These are phyloP conservation scores for Fusarium xyrophilum DNA, from an alignment of 2,329 filamentous ascomycete genomes.

Conservation along the genomic window DNA sequence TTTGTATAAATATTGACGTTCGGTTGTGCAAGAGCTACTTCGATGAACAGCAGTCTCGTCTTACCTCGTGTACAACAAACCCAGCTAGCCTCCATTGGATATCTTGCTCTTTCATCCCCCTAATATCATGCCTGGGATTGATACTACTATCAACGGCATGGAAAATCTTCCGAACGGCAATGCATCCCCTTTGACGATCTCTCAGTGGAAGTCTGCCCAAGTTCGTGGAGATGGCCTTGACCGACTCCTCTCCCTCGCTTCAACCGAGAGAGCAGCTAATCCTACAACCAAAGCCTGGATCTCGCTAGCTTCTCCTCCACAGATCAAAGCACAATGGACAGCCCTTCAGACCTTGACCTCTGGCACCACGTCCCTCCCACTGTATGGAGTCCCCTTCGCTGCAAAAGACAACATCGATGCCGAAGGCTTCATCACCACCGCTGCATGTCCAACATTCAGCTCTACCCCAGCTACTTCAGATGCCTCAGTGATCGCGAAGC, in stretches of 20 bases:
- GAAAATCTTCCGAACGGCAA: neutral
- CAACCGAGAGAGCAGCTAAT: conserved; percentile 29
- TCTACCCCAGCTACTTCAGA: conserved; percentile 54
- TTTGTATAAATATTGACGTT: neutral
- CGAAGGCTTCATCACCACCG: conserved; percentile 58
- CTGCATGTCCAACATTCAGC: conserved; percentile 57
- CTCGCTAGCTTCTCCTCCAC: conserved; percentile 40
- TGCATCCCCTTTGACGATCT: conserved; percentile 26
- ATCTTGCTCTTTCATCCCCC: neutral
- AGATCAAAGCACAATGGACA: conserved; percentile 37
- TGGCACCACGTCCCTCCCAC: conserved; percentile 47
- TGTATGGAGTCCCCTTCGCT: conserved; percentile 64
- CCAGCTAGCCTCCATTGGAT: too few relatives aligned
- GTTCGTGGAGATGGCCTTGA: conserved; percentile 36
- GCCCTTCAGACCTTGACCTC: conserved; percentile 12
- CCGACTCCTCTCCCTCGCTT: conserved; percentile 39
- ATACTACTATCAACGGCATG: neutral
- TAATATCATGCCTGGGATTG: neutral
- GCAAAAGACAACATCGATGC: conserved; percentile 65
- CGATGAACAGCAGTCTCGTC: neutral
- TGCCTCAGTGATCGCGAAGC: conserved; percentile 55
- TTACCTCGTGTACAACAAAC: neutral
- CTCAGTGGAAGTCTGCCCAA: conserved; percentile 41
- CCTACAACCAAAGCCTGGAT: conserved; percentile 44
- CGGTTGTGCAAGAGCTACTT: neutral